Evolutionary conservation across 2,329 filamentous ascomycete genomes (phyloP).

Genomic region (Botrytis squamosa): DNA sequence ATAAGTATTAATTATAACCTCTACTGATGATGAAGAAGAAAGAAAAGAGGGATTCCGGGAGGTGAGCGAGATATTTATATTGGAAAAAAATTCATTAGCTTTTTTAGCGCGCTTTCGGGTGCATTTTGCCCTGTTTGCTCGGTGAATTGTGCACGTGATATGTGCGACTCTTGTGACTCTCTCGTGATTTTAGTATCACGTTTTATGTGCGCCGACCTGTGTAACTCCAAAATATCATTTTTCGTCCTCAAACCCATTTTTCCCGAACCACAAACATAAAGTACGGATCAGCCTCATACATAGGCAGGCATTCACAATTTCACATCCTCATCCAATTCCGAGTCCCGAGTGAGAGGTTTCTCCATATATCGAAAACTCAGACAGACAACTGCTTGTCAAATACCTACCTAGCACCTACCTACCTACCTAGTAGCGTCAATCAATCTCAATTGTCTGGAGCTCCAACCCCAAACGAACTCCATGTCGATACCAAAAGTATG

Average conservation of each 20-base stretch:
- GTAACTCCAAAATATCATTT: neutral
- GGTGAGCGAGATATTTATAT: conserved; percentile 25
- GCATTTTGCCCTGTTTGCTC: conserved; percentile 6
- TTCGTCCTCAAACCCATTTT: neutral
- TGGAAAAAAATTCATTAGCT: conserved; percentile 5
- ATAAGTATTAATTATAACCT: conserved; percentile 43
- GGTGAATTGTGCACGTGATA: fast-evolving
- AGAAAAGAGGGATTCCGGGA: conserved; percentile 19
- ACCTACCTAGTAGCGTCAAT: neutral
- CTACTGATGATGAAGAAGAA: conserved; percentile 41
- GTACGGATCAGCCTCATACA: neutral
- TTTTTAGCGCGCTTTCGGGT: conserved; percentile 17
- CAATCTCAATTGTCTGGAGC: neutral
- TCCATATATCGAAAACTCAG: neutral
- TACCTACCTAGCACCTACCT: neutral
- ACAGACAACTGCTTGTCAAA: conserved; percentile 11
- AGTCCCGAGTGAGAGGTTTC: neutral
- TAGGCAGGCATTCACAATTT: neutral
- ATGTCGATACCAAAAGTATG: neutral
- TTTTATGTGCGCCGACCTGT: neutral
- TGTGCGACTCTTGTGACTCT: neutral
- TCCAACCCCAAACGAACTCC: neutral
- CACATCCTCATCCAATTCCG: neutral
- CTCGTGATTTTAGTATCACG: neutral
- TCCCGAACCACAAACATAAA: neutral